A percentile compares a stretch with the other conserved stretches of the same genome.
Evolutionary conservation across 2,329 filamentous ascomycete species (phyloP).

Genomic region (Aphanocladium album): DNA sequence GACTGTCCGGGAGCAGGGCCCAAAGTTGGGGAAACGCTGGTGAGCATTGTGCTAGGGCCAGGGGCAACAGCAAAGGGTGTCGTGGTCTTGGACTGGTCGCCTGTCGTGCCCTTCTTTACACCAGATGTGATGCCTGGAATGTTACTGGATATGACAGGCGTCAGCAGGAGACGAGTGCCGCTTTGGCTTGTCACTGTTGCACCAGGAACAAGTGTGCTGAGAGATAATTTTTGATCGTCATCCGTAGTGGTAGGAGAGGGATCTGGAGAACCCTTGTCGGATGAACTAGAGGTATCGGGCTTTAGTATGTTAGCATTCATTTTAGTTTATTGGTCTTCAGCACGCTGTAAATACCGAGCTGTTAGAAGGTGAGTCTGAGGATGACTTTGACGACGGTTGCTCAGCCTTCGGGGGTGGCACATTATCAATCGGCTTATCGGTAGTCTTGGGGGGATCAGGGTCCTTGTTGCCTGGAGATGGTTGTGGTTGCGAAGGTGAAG

Average conservation of each 20-base stretch:
- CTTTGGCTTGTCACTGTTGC: neutral
- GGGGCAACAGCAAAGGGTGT: neutral
- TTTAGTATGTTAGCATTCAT: neutral
- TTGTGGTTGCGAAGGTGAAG: neutral
- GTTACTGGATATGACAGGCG: neutral
- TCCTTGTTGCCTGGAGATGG: neutral
- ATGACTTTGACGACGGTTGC: neutral
- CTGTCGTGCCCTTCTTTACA: neutral
- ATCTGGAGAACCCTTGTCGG: neutral
- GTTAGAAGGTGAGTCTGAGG: neutral
- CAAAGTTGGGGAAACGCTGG: neutral
- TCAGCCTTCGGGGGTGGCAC: slow-evolving; percentile 9
- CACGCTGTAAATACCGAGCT: neutral
- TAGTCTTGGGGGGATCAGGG: neutral
- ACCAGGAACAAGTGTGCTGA: slow-evolving; percentile 1
- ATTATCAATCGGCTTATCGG: slow-evolving; percentile 1
- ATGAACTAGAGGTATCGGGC: neutral
- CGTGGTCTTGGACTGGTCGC: neutral
- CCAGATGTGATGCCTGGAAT: slow-evolving; percentile 1
- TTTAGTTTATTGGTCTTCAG: neutral
- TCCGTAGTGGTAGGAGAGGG: neutral
- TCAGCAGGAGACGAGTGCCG: neutral
- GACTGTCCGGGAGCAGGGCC: neutral
- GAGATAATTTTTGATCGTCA: neutral
- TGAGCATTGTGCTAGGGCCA: neutral